Conservation (phyloP, 23 red algal genomes). For the Gracilariopsis chorda region DNA sequence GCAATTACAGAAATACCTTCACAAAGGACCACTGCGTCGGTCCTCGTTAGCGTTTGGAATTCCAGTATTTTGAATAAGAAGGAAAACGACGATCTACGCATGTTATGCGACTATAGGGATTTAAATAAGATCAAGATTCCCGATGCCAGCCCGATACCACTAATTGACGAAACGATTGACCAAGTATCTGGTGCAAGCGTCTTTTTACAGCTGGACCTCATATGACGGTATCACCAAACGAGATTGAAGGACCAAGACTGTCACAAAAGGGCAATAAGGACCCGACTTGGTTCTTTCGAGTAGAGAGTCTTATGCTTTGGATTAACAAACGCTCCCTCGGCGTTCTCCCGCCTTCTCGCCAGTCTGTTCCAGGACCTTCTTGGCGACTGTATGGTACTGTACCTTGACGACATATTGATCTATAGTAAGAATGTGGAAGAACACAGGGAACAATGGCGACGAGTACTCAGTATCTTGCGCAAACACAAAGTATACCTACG, state of each 20-base stretch:
- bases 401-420: not conserved
- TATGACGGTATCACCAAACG: slow-evolving; percentile 11
- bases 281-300: not conserved
- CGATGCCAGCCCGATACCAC: not conserved
- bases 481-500: not conserved
- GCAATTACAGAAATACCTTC: not conserved
- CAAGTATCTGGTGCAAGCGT: not conserved
- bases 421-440: not conserved
- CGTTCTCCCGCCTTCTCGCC: not conserved
- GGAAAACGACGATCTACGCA: not conserved
- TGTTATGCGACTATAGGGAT: not conserved
- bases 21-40: not conserved
- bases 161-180: not conserved
- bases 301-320: not conserved
- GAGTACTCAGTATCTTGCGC: not conserved
- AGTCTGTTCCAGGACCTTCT: not conserved
- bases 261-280: not conserved
- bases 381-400: not conserved
- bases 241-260: not conserved
- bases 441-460: not conserved
- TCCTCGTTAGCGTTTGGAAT: not conserved
- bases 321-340: not conserved
- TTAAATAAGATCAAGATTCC: not conserved
- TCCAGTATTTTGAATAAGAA: not conserved
- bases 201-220: slow-evolving; percentile 8